A percentile compares a stretch with the other conserved stretches of the same genome.
These are phyloP conservation scores for Entomophthora muscae DNA, from an alignment of 371 early-diverging fungal species.

Conservation along the genomic window DNA sequence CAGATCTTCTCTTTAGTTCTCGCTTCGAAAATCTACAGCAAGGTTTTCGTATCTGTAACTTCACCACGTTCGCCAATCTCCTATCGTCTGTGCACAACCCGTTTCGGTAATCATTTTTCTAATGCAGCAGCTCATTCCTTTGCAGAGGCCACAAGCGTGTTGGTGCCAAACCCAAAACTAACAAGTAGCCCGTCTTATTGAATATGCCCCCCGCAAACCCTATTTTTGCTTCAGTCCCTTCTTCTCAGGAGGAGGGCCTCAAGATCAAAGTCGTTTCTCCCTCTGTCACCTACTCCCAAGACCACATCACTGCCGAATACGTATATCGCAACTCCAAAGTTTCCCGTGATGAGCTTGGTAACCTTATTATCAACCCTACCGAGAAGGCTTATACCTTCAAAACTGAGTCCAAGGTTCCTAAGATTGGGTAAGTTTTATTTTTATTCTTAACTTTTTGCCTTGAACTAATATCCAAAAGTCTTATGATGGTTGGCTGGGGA, in stretches of 20 bases:
- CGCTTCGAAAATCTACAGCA: not conserved
- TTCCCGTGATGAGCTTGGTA: constrained; percentile 39
- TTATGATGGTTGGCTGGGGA: constrained; percentile 97
- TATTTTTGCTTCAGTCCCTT: constrained; percentile 13
- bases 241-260: constrained; percentile 21
- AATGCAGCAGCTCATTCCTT: not conserved
- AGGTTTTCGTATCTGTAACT: not conserved
- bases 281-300: constrained; percentile 70
- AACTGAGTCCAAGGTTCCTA: constrained; percentile 63
- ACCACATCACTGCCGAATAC: constrained; percentile 67
- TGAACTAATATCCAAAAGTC: constrained; percentile 24
- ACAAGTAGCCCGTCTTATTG: constrained; percentile 12
- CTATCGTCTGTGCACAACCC: constrained; percentile 73
- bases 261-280: constrained; percentile 70
- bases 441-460: constrained; percentile 2
- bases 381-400: constrained; percentile 76
- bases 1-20: not conserved
- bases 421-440: constrained; percentile 40
- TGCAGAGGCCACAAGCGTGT: not conserved
- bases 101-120: constrained; percentile 34
- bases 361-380: constrained; percentile 58
- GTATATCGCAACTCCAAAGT: constrained; percentile 73
- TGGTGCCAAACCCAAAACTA: constrained; percentile 13
- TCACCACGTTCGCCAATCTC: constrained; percentile 59
- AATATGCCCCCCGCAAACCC: constrained; percentile 16